A percentile compares a stretch with the other conserved stretches of the same genome.
phyloP scores from a whole-genome alignment of 495 filamentous ascomycete species.

The Rostrohypoxylon terebratum region DNA sequence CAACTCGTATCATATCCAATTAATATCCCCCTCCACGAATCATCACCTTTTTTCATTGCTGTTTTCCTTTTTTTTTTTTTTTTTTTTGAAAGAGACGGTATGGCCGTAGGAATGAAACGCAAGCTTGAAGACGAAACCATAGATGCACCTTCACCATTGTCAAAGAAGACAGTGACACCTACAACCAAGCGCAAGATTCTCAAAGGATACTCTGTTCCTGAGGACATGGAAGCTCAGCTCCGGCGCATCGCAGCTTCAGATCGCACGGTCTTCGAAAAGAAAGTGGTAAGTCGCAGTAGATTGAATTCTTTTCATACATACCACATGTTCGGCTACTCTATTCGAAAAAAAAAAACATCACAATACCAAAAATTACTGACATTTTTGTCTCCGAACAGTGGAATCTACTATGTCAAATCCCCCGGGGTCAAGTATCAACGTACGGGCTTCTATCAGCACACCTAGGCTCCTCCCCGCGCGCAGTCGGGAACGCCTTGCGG shows the following conservation, averaged over 20 bases:
- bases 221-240: slow-evolving; percentile 48
- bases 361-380: slow-evolving; percentile 25
- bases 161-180: slow-evolving; percentile 16
- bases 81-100: not conserved
- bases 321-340: not conserved
- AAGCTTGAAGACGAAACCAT: slow-evolving; percentile 31
- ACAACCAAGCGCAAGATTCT: not conserved
- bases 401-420: slow-evolving; percentile 75
- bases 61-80: too few species aligned
- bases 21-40: not conserved
- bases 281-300: slow-evolving; percentile 53
- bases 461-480: slow-evolving; percentile 76
- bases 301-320: not conserved
- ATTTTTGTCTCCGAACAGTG: slow-evolving; percentile 52
- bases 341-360: not conserved
- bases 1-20: not conserved
- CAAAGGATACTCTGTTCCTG: slow-evolving; percentile 26
- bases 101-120: slow-evolving; percentile 43
- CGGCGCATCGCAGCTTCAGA: slow-evolving; percentile 53
- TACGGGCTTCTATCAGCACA: slow-evolving; percentile 77
- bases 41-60: too few species aligned
- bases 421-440: slow-evolving; percentile 74
- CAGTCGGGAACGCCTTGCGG: slow-evolving; percentile 82
- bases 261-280: slow-evolving; percentile 67
- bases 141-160: not conserved